Evolutionary conservation across 1,284 basidiomycete genomes (phyloP).

Genomic region (Peniophora sp.): DNA sequence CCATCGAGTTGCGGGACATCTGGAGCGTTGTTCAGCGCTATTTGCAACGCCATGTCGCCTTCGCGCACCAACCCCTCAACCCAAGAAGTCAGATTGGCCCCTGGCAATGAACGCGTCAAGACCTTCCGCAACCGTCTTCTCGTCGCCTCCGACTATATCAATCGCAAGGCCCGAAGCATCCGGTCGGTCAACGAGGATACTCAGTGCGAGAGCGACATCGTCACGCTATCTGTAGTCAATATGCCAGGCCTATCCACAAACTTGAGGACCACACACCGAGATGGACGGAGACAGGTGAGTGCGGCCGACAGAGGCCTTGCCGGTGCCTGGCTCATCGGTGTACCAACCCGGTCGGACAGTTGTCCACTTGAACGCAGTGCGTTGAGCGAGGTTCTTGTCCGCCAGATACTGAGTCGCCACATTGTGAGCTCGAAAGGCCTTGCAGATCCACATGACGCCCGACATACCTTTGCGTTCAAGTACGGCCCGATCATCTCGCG

Average conservation of each 20-base stretch:
- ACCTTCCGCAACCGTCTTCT: conserved; percentile 38
- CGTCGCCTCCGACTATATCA: conserved; percentile 57
- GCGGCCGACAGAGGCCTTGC: conserved; percentile 46
- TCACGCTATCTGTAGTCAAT: conserved; percentile 34
- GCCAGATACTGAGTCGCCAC: conserved; percentile 65
- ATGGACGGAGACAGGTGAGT: conserved; percentile 42
- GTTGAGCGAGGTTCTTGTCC: conserved; percentile 54
- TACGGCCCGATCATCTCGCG: conserved; percentile 31
- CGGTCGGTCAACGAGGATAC: conserved; percentile 43
- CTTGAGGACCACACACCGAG: conserved; percentile 26
- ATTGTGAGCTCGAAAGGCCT: no score
- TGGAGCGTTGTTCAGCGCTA: no score
- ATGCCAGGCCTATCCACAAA: neutral
- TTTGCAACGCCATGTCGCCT: no score
- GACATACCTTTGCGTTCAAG: no score
- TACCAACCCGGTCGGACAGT: conserved; percentile 63
- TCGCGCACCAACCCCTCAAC: no score
- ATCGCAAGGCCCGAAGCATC: conserved; percentile 57
- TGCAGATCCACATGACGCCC: no score
- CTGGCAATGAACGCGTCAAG: conserved; percentile 42
- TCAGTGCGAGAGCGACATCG: conserved; percentile 52
- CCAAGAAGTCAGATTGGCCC: conserved; percentile 40
- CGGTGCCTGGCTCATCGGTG: conserved; percentile 44
- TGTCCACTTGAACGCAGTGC: conserved; percentile 59
- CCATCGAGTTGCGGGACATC: no score